Evolutionary conservation across 495 filamentous ascomycete genomes (phyloP).

Genomic region (Entonaema liquescens): DNA sequence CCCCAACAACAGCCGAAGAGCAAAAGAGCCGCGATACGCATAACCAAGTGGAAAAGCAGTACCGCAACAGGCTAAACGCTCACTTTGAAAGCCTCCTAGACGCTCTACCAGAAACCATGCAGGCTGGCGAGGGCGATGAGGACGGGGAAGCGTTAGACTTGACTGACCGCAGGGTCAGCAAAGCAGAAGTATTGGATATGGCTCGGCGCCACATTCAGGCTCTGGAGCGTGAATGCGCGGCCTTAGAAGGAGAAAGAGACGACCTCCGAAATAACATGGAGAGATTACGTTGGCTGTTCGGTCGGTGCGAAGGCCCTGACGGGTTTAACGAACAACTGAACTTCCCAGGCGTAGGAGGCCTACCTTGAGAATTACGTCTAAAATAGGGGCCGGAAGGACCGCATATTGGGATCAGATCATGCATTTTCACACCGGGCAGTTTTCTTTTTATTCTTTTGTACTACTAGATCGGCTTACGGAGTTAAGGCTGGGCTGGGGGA

Average conservation of each 20-base stretch:
- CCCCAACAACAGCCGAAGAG: slow-evolving; percentile 49
- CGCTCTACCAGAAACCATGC: slow-evolving; percentile 52
- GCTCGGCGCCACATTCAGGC: slow-evolving; percentile 53
- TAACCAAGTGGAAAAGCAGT: slow-evolving; percentile 60
- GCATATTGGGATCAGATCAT: neutral
- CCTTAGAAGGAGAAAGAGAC: slow-evolving; percentile 50
- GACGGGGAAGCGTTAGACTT: slow-evolving; percentile 43
- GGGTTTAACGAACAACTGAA: slow-evolving; percentile 23
- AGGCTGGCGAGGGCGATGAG: slow-evolving; percentile 34
- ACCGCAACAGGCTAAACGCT: slow-evolving; percentile 57
- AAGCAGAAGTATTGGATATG: slow-evolving; percentile 58
- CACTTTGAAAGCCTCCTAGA: slow-evolving; percentile 57
- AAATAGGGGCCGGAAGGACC: neutral
- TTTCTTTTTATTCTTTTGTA: slow-evolving; percentile 29
- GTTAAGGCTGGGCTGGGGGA: slow-evolving; percentile 4
- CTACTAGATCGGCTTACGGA: slow-evolving; percentile 21
- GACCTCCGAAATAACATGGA: slow-evolving; percentile 45
- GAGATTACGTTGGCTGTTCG: slow-evolving; percentile 45
- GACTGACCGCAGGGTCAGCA: slow-evolving; percentile 53
- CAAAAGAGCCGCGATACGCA: slow-evolving; percentile 54
- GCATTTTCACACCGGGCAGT: neutral
- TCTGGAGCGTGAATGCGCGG: slow-evolving; percentile 49
- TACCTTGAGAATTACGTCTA: slow-evolving; percentile 6
- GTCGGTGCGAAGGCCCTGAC: slow-evolving; percentile 38
- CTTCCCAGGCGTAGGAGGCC: slow-evolving; percentile 15